phyloP scores from a whole-genome alignment of 345 rosid species.

The Ceriops decandra region DNA sequence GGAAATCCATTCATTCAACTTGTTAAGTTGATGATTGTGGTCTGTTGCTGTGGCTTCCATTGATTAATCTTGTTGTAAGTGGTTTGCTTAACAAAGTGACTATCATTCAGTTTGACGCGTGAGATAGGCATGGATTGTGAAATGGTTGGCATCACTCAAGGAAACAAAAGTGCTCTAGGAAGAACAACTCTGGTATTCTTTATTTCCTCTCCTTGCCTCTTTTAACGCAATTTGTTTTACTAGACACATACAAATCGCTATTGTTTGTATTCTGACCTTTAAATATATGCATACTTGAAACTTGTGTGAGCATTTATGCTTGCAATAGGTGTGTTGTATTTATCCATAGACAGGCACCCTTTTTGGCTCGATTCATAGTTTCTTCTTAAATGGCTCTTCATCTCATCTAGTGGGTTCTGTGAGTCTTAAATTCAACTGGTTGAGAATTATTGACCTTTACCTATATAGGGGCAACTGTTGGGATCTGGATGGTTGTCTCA shows the following conservation, averaged over 20 bases:
- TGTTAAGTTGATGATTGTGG: background rate
- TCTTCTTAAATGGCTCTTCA: background rate
- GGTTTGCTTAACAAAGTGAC: conserved; percentile 16
- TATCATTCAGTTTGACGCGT: conserved; percentile 66
- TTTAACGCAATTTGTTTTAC: background rate
- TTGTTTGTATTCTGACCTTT: background rate
- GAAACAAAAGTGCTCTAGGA: conserved; percentile 93
- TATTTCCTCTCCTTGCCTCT: conserved; percentile 4
- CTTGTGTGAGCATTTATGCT: background rate
- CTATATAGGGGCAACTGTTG: no score
- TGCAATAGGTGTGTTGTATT: background rate
- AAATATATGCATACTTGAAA: background rate
- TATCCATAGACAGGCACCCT: background rate
- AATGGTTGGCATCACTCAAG: conserved; percentile 93
- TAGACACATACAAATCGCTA: background rate
- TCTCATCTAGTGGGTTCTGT: background rate
- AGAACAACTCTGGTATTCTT: conserved; percentile 72
- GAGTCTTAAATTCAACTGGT: background rate
- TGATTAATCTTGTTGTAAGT: conserved; percentile 1
- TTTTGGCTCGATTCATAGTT: background rate
- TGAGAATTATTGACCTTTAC: background rate
- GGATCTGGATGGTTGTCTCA: no score
- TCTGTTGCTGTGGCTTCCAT: background rate
- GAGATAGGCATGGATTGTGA: conserved; percentile 93
- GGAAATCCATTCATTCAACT: background rate